phyloP scores from a whole-genome alignment of 108 stramenopile genomes.

The Nannochloropsis salina region DNA sequence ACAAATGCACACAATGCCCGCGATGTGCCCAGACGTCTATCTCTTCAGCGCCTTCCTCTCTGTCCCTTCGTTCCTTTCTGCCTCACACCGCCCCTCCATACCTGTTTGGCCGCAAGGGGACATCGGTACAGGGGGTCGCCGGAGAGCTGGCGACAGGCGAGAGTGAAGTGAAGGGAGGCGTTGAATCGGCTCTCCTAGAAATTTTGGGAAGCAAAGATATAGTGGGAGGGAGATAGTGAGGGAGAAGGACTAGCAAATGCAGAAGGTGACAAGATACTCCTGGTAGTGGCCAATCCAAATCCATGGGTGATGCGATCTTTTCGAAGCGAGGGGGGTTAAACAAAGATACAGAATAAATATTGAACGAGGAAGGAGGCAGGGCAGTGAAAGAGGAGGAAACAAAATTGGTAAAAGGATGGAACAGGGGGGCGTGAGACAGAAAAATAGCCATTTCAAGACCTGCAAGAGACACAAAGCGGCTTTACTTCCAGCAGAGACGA shows the following conservation, averaged over 20 bases:
- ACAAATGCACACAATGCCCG: too few relatives aligned
- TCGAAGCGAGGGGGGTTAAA: not conserved
- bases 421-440: not conserved
- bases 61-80: not conserved
- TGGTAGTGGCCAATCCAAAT: too few relatives aligned
- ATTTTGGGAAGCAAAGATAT: not conserved
- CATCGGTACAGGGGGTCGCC: not conserved
- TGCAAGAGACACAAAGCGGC: not conserved
- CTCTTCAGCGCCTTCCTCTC: not conserved
- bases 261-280: too few relatives aligned
- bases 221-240: not conserved
- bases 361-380: not conserved
- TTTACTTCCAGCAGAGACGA: not conserved
- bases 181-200: not conserved
- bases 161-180: slow-evolving; percentile 5
- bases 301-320: not conserved
- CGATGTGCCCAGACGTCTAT: too few relatives aligned
- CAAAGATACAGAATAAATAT: not conserved
- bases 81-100: not conserved
- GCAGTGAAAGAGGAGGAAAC: not conserved
- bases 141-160: not conserved
- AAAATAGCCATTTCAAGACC: not conserved
- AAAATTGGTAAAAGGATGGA: not conserved
- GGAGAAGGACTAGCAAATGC: not conserved
- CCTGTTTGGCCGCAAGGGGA: not conserved